These are phyloP conservation scores for Trichoderma koningiopsis DNA, from an alignment of 2,329 filamentous ascomycete genomes.

Conservation along the genomic window DNA sequence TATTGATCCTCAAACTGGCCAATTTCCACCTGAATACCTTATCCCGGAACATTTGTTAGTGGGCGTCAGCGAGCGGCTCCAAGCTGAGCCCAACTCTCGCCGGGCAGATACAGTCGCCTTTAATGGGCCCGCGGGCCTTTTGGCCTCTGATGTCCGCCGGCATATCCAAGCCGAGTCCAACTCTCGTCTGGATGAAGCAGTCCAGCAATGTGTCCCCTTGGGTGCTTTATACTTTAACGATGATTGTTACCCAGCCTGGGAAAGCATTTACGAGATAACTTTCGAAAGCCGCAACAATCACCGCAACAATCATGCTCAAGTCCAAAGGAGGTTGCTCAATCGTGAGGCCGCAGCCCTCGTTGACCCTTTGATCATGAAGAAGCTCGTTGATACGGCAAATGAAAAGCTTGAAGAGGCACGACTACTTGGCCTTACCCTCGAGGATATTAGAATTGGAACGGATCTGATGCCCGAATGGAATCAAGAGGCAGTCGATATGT, in stretches of 20 bases:
- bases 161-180: constrained; percentile 32
- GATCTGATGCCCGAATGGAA: constrained; percentile 37
- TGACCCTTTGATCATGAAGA: constrained; percentile 28
- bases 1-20: too few species aligned
- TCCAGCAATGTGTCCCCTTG: constrained; percentile 25
- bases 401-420: constrained; percentile 33
- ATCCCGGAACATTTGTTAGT: too few species aligned
- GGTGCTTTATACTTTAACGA: constrained; percentile 32
- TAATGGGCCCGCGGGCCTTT: too few species aligned
- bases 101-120: too few species aligned
- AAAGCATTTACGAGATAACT: constrained; percentile 25
- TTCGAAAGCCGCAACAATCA: constrained; percentile 34
- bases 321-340: constrained; percentile 34
- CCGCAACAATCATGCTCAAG: constrained; percentile 32
- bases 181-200: constrained; percentile 32
- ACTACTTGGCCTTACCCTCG: constrained; percentile 29
- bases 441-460: constrained; percentile 32
- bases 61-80: too few species aligned
- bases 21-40: too few species aligned
- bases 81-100: too few species aligned
- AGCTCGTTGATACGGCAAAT: constrained; percentile 35
- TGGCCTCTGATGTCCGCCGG: constrained; percentile 28
- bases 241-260: constrained; percentile 39
- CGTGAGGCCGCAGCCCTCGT: constrained; percentile 29
- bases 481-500: not conserved